A percentile compares a stretch with the other conserved stretches of the same genome.
phyloP scores from a whole-genome alignment of 768 basidiomycete genomes.

The Boletellus ananas region DNA sequence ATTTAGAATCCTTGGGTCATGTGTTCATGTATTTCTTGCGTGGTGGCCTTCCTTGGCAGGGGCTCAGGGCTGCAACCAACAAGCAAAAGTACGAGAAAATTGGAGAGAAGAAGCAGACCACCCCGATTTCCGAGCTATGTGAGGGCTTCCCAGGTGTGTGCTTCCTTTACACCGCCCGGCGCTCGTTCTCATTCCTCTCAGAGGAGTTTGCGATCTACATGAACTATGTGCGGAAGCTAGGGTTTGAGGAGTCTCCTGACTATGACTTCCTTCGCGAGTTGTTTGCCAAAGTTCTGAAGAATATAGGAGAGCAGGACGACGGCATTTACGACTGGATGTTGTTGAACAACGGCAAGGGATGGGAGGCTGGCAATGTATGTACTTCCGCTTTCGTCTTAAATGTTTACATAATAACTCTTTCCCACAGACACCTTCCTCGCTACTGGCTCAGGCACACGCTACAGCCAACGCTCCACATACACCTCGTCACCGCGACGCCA shows the following conservation, averaged over 20 bases:
- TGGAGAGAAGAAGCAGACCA: constrained; percentile 97
- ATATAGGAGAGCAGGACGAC: constrained; percentile 83
- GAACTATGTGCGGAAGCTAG: constrained; percentile 98
- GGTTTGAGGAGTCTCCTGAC: constrained; percentile 96
- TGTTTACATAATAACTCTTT: constrained; percentile 2
- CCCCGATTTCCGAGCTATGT: constrained; percentile 86
- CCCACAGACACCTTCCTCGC: constrained; percentile 40
- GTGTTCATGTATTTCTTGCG: constrained; percentile 99
- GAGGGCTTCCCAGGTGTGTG: constrained; percentile 88
- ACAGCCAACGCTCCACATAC: constrained; percentile 53
- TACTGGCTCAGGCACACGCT: constrained; percentile 50
- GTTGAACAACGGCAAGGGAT: constrained; percentile 90
- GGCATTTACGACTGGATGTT: constrained; percentile 96
- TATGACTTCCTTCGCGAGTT: constrained; percentile 97
- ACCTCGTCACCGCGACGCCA: constrained; percentile 52
- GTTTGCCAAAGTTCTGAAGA: constrained; percentile 89
- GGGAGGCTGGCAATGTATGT: constrained; percentile 86
- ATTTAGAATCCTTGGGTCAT: constrained; percentile 94
- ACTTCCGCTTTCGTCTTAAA: constrained; percentile 1
- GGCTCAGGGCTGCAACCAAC: constrained; percentile 95
- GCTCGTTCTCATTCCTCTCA: constrained; percentile 1
- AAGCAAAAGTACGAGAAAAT: constrained; percentile 99
- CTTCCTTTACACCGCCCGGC: neutral
- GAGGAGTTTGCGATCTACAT: constrained; percentile 99
- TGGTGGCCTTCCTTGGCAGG: constrained; percentile 97